Evolutionary conservation across 805 yeast species (phyloP), one percentile per base, ranked within the genome.

Genomic region (Spathaspora sp.): DNA sequence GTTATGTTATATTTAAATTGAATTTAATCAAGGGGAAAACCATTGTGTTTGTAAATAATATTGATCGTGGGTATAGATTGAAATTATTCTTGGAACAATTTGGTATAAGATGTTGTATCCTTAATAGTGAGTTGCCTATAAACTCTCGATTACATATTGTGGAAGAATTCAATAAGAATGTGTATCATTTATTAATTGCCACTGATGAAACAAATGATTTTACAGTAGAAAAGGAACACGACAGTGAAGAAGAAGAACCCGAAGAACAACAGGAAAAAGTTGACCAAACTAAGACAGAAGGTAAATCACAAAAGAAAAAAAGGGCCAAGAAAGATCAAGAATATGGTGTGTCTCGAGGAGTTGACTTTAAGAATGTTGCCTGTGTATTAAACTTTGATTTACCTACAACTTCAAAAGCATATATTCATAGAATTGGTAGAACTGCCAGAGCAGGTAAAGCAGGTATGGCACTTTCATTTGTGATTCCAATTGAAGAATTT

Each of bases 391-490:
- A 94, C 70, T 94, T 94, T 67, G 99, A 94, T 66, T 75, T 94
- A 60, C 99, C 99, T 42, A 80, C 89, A 3, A 84, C 96, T 9
- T 85, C 97, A 5, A 87, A 86, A 64, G 82, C 96, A 2, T 94
- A 94, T 65, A 85, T 90, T 29, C 99, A 94, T 69, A 81, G 99
- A 65, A 82, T 94, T 38, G 99, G 99, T 48, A 84, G 99, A 75
- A 94, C 99, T 4, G 99, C 99, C 5, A 84, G 99, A 71, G 98
- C 97, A 7, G 97, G 97, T 49, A 91, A 89, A 65, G 79, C 94
- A 1, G 99, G 99, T 52, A 92, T 90, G 81, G 88, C 98, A 0
- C 77, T 94, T 50, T 91, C 97, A 16, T 94, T 93, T 72, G 94
- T 92, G 17, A 90, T 93, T 23, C 88, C 94, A 26, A 71, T 75